These are phyloP conservation scores for Elsinoe australis DNA, from an alignment of 2,329 filamentous ascomycete species.

Conservation along the genomic window DNA sequence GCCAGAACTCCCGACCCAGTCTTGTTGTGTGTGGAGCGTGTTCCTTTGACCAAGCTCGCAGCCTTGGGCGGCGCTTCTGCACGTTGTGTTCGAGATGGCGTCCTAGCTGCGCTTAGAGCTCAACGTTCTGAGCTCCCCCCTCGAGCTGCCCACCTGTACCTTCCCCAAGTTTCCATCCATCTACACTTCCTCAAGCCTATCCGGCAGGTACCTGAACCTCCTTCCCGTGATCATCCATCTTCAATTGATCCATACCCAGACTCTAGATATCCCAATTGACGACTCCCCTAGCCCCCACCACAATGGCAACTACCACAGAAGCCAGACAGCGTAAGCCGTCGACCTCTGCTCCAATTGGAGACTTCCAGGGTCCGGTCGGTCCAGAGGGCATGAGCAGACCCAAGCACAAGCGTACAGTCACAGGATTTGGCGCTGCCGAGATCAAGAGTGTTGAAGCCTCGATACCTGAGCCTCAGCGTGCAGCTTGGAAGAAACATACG, in stretches of 20 bases:
- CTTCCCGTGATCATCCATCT: no score
- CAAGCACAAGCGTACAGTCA: conserved; percentile 96
- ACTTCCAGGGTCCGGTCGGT: conserved; percentile 78
- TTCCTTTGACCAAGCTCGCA: conserved; percentile 1
- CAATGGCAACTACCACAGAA: conserved; percentile 29
- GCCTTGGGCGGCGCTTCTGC: conserved; percentile 7
- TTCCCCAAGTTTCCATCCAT: conserved; percentile 5
- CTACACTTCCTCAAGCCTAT: no score
- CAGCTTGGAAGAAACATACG: conserved; percentile 60
- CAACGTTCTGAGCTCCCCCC: conserved; percentile 10
- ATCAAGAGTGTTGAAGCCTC: conserved; percentile 89
- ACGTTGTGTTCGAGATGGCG: conserved; percentile 10
- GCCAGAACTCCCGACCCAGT: no score
- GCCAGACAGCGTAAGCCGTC: conserved; percentile 73
- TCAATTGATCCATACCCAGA: neutral
- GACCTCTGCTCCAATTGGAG: conserved; percentile 71
- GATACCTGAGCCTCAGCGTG: conserved; percentile 82
- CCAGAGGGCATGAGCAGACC: conserved; percentile 74
- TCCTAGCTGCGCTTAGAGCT: no score
- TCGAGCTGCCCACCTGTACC: conserved; percentile 9
- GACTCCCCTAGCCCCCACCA: neutral
- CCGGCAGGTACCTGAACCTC: no score
- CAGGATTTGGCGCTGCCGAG: conserved; percentile 80
- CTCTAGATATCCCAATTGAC: neutral
- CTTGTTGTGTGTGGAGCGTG: neutral